Percentiles rank a stretch among this genome's conserved stretches.
These are phyloP conservation scores for Beauveria varroae DNA, from an alignment of 2,329 filamentous ascomycete genomes.

Conservation along the genomic window DNA sequence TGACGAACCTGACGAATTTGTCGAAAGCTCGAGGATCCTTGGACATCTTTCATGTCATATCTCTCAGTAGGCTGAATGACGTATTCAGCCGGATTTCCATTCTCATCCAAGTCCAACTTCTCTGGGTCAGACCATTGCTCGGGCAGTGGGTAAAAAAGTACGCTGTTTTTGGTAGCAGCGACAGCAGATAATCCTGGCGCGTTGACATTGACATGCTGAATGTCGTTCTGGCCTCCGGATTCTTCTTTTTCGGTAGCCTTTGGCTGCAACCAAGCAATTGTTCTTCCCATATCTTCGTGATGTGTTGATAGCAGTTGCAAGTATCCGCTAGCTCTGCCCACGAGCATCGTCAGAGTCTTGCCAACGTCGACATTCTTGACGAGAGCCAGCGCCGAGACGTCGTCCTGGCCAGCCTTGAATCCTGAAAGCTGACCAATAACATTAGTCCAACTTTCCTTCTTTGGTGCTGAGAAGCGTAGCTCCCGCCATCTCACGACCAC, in stretches of 20 bases:
- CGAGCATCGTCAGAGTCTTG: constrained; percentile 23
- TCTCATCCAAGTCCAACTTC: neutral
- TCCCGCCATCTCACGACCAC: constrained; percentile 32
- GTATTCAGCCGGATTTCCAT: neutral
- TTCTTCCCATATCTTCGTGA: constrained; percentile 19
- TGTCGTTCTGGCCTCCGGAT: constrained; percentile 6
- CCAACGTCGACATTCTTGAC: constrained; percentile 19
- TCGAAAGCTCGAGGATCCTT: neutral
- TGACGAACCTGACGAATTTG: neutral
- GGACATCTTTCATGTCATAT: neutral
- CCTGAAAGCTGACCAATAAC: constrained; percentile 26
- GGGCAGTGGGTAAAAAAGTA: constrained; percentile 14
- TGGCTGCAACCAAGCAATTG: constrained; percentile 16
- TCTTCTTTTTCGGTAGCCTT: neutral
- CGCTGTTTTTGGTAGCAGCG: constrained; percentile 13
- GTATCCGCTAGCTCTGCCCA: constrained; percentile 35
- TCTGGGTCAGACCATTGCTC: neutral
- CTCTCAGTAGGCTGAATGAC: neutral
- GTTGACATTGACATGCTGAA: constrained; percentile 14
- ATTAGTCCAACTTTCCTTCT: constrained; percentile 7
- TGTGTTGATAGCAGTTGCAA: constrained; percentile 32
- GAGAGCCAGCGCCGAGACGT: constrained; percentile 33
- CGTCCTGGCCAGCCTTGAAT: constrained; percentile 31
- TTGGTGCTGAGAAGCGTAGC: constrained; percentile 14
- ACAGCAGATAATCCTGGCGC: constrained; percentile 10